Evolutionary conservation across 768 basidiomycete species (phyloP).

Genomic region (Termitomyces sp.): DNA sequence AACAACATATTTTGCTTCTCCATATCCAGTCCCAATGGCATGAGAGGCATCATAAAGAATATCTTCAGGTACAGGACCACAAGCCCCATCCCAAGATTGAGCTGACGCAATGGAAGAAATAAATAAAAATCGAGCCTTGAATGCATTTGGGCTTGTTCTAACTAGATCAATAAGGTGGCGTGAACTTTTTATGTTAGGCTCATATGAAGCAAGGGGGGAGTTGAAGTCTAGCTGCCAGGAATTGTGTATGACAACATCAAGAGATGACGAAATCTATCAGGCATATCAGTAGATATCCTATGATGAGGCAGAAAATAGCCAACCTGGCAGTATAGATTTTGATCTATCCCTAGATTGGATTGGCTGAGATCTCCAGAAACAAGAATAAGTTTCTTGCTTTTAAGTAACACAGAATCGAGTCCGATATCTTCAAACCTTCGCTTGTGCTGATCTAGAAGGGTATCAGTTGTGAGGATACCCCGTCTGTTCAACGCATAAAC

Average conservation of each 20-base stretch:
- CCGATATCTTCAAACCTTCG: not conserved
- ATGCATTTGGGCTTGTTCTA: not conserved
- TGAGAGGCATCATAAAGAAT: not conserved
- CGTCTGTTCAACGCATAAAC: not conserved
- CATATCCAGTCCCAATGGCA: not conserved
- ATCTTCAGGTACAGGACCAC: not conserved
- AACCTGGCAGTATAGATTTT: not conserved
- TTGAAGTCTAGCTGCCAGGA: not conserved
- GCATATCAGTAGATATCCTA: not conserved
- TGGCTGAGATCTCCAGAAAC: not conserved
- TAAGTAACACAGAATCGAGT: not conserved
- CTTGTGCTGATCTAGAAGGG: not conserved
- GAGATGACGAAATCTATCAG: not conserved
- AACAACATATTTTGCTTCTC: not conserved
- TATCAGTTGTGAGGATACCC: too few relatives aligned
- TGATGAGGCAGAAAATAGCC: too few relatives aligned
- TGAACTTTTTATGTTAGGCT: not conserved
- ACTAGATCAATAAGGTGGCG: not conserved
- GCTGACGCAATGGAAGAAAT: not conserved
- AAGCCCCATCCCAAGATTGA: not conserved
- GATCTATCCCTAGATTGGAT: not conserved
- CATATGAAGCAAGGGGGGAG: not conserved
- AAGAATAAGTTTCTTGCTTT: not conserved
- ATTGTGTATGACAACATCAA: not conserved
- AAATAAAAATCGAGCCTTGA: not conserved